A percentile compares a stretch with the other conserved stretches of the same genome.
Conservation (phyloP, 2,329 filamentous ascomycete species). For the Monosporascus sp. region DNA sequence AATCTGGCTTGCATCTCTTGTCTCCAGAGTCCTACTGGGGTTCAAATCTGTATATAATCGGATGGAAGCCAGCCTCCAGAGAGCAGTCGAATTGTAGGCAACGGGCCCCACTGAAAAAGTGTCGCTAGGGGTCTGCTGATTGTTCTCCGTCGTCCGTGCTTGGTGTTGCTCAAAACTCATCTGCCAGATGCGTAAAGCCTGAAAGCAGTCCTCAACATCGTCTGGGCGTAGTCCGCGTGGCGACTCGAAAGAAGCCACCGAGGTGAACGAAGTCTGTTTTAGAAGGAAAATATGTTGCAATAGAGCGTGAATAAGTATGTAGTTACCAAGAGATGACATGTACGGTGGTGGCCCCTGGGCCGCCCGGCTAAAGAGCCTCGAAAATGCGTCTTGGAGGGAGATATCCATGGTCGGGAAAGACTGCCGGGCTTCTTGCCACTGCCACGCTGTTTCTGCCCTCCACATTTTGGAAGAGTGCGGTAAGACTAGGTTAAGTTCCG, state of each 20-base stretch:
- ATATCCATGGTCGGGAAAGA: constrained; percentile 46
- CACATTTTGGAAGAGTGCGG: constrained; percentile 52
- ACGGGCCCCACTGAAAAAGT: constrained; percentile 53
- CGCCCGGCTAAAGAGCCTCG: constrained; percentile 47
- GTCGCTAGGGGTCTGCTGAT: constrained; percentile 42
- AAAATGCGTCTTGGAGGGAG: constrained; percentile 52
- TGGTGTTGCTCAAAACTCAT: constrained; percentile 53
- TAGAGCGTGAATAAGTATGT: constrained; percentile 66
- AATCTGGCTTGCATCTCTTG: constrained; percentile 56
- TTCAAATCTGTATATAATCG: constrained; percentile 61
- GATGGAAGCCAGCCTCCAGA: constrained; percentile 57
- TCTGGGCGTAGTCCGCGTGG: constrained; percentile 47
- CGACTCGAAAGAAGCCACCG: constrained; percentile 42
- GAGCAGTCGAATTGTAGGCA: constrained; percentile 61
- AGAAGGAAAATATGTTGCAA: constrained; percentile 68
- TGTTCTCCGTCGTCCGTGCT: constrained; percentile 42
- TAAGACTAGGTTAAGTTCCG: constrained; percentile 51
- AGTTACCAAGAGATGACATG: constrained; percentile 60
- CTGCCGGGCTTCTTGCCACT: constrained; percentile 55
- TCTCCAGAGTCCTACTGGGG: constrained; percentile 58
- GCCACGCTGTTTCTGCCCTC: constrained; percentile 52
- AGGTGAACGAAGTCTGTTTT: constrained; percentile 55
- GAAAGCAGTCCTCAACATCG: constrained; percentile 51
- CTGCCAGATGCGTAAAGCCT: constrained; percentile 54
- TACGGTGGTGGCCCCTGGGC: constrained; percentile 42